A percentile compares a stretch with the other conserved stretches of the same genome.
Conservation (phyloP, 2,329 filamentous ascomycete species). For the Macrophomina phaseolina region DNA sequence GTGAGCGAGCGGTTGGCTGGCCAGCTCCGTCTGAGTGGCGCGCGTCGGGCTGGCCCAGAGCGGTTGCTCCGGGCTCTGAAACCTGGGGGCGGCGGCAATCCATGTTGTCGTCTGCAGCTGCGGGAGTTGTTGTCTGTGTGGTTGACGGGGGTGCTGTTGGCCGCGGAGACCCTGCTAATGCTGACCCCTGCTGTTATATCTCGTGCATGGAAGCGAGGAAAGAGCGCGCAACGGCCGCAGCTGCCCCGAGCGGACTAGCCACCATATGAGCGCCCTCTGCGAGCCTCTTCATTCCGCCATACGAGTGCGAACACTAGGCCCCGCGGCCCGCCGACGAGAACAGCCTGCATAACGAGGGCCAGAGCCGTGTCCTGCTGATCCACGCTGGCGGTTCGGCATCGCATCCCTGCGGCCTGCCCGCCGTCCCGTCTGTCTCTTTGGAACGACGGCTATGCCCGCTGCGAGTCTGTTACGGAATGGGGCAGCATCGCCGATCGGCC, state of each 20-base stretch:
- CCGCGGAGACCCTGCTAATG: constrained; percentile 9
- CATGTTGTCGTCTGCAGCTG: neutral
- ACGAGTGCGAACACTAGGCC: constrained; percentile 5
- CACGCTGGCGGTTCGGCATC: constrained; percentile 2
- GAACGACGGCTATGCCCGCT: neutral
- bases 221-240: constrained; percentile 15
- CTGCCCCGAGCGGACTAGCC: constrained; percentile 15
- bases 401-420: neutral
- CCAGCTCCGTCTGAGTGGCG: neutral
- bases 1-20: neutral
- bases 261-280: neutral
- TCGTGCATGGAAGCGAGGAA: constrained; percentile 23
- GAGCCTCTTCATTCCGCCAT: constrained; percentile 10
- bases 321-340: constrained; percentile 2
- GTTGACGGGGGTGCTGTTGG: neutral
- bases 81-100: constrained; percentile 8
- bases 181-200: constrained; percentile 11
- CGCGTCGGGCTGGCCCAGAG: neutral
- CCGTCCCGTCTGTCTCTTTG: neutral
- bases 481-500: constrained; percentile 11
- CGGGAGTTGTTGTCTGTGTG: neutral
- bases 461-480: constrained; percentile 15
- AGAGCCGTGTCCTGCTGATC: neutral
- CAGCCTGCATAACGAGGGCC: neutral
- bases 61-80: constrained; percentile 9